phyloP scores from a whole-genome alignment of 768 basidiomycete genomes.

The Piloderma croceum region DNA sequence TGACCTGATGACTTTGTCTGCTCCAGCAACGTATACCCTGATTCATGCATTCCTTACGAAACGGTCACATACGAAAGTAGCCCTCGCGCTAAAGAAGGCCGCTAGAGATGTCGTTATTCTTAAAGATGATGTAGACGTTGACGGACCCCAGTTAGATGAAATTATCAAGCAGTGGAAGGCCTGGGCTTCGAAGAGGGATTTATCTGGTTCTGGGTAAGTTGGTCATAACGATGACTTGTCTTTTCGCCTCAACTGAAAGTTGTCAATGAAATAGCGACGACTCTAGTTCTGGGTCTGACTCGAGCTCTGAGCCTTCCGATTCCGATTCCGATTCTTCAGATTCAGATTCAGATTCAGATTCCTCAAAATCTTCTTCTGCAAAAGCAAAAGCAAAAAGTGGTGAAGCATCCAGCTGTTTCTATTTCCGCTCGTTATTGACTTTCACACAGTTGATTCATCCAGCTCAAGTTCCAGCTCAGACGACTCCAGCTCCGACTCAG shows the following conservation, averaged over 20 bases:
- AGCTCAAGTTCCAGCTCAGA: no score
- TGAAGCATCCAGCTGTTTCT: no score
- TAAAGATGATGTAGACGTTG: slow-evolving; percentile 43
- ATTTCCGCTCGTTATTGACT: no score
- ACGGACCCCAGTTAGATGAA: slow-evolving; percentile 54
- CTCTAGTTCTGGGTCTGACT: slow-evolving; percentile 23
- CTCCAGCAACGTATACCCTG: slow-evolving; percentile 65
- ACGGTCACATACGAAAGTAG: slow-evolving; percentile 63
- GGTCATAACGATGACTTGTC: no score
- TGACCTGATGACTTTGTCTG: not conserved
- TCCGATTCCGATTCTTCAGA: slow-evolving; percentile 13
- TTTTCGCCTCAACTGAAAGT: no score
- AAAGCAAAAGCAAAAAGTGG: no score
- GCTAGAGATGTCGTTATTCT: slow-evolving; percentile 57
- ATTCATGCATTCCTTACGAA: slow-evolving; percentile 69
- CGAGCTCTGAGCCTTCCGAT: slow-evolving; percentile 26
- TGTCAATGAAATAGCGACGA: slow-evolving; percentile 3
- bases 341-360: slow-evolving; percentile 24
- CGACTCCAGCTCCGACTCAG: no score
- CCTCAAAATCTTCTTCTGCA: no score
- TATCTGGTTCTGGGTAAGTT: not conserved
- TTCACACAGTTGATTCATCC: no score
- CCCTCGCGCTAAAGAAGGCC: slow-evolving; percentile 68
- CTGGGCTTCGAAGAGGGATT: slow-evolving; percentile 19
- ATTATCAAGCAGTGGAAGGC: slow-evolving; percentile 65